phyloP scores from a whole-genome alignment of 805 yeast genomes.

The Barnettozyma sp. region DNA sequence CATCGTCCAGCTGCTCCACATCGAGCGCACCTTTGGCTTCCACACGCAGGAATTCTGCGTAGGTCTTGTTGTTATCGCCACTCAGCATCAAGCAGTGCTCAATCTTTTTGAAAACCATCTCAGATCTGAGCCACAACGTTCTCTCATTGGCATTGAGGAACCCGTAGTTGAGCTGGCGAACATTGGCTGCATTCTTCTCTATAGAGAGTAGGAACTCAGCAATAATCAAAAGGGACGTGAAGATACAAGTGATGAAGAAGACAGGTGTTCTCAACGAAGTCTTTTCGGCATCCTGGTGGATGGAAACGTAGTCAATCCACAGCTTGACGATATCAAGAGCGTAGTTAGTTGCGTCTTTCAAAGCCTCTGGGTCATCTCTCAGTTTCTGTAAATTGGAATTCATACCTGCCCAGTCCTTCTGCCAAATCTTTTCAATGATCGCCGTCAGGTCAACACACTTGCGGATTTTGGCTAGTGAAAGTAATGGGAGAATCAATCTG shows the following conservation, averaged over 20 bases:
- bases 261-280: constrained; percentile 70
- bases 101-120: constrained; percentile 50
- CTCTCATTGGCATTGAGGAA: constrained; percentile 43
- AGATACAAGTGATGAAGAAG: constrained; percentile 64
- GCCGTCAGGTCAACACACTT: constrained; percentile 57
- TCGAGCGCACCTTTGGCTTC: constrained; percentile 58
- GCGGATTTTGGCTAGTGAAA: constrained; percentile 60
- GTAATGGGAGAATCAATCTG: constrained; percentile 59
- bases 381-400: constrained; percentile 42
- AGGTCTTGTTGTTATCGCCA: constrained; percentile 46
- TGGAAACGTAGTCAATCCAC: constrained; percentile 69
- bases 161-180: constrained; percentile 9
- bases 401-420: constrained; percentile 65
- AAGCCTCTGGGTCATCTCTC: constrained; percentile 50
- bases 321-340: constrained; percentile 53
- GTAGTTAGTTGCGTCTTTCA: constrained; percentile 55
- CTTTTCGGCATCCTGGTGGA: constrained; percentile 55
- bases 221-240: constrained; percentile 53
- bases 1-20: constrained; percentile 43
- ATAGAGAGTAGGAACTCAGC: constrained; percentile 54
- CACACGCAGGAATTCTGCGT: constrained; percentile 49
- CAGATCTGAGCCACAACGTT: constrained; percentile 60
- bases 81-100: constrained; percentile 51
- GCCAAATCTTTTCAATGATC: constrained; percentile 52
- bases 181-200: constrained; percentile 43